Evolutionary conservation across 495 filamentous ascomycete genomes (phyloP), one percentile per base, ranked within the genome.

Genomic region (Parathielavia hyrcaniae): DNA sequence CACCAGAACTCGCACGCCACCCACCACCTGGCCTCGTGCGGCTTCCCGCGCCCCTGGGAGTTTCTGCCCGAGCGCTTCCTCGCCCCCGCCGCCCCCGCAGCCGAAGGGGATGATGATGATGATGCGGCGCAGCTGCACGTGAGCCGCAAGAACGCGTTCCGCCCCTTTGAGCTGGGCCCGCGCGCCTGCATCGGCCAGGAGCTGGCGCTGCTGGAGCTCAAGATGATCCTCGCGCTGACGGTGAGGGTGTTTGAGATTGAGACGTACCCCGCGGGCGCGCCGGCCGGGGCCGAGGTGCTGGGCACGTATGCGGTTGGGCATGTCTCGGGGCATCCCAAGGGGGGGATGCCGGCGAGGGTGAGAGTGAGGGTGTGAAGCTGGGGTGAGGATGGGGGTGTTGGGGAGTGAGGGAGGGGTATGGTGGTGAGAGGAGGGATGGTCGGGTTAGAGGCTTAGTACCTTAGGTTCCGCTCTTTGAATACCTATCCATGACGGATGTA

Each of bases 131-230:
- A 50, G 17, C 7, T 41, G 35, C 52, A 40, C 51, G 35, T 50
- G 1, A n/a, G n/a, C n/a, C 57, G 55, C 16, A 61, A 43, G n/a
- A 11, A 22, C 56, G 50, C 44, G 11, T 63, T 50, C 45, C 64
- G 77, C 20, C 72, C 73, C 5, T 80, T 80, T 50, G 74, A 78
- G 60, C 67, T 63, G 13, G 77, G 77, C 2, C 71, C 74, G 19
- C 59, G 78, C 2, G 65, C 61, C 11, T 81, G 78, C 54, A 72
- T 81, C n/a, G 77, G 79, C 0, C 73, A 78, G 59, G 68, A 71
- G 22, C 66, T 80, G 39, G 73, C 73, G 0, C 67, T 76, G 59
- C 60, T 69, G 3, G 74, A 80, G 58, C 59, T 71, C 60, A 69
- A 64, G 47, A 65, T 77, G 17, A 59, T 71, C 10, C 38, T 80